Conservation (phyloP, 805 yeast genomes). For the Candida coleopterorum region DNA sequence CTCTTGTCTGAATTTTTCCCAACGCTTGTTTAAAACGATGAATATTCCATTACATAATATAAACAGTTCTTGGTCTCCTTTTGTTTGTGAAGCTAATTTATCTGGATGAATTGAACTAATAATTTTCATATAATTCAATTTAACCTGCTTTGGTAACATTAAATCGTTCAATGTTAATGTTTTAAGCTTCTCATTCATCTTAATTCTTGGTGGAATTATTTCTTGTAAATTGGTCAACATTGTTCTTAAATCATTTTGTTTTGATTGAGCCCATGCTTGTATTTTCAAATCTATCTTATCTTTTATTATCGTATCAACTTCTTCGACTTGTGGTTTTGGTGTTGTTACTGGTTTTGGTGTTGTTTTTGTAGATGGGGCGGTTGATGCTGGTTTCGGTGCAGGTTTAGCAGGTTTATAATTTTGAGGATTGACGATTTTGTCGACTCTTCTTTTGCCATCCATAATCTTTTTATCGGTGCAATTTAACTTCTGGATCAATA, state of each 20-base stretch:
- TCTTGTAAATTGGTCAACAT: slow-evolving; percentile 64
- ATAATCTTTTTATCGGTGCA: slow-evolving; percentile 56
- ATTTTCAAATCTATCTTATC: slow-evolving; percentile 10
- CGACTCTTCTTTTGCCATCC: slow-evolving; percentile 82
- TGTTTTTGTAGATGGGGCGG: neutral
- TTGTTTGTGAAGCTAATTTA: slow-evolving; percentile 48
- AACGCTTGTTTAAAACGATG: slow-evolving; percentile 75
- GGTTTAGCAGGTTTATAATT: slow-evolving; percentile 7
- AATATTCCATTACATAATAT: slow-evolving; percentile 87
- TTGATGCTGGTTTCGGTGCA: slow-evolving; percentile 1
- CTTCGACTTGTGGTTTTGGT: slow-evolving; percentile 43
- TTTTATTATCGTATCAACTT: slow-evolving; percentile 46
- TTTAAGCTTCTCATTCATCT: slow-evolving; percentile 35
- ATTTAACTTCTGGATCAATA: slow-evolving; percentile 59
- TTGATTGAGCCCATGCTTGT: slow-evolving; percentile 38
- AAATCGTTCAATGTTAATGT: slow-evolving; percentile 42
- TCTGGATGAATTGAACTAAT: slow-evolving; percentile 81
- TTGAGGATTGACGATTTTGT: slow-evolving; percentile 54
- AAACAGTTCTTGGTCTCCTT: slow-evolving; percentile 60
- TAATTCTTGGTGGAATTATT: slow-evolving; percentile 53
- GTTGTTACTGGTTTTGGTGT: slow-evolving; percentile 25
- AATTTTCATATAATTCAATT: slow-evolving; percentile 76
- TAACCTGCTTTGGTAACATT: slow-evolving; percentile 86
- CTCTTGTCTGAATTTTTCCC: slow-evolving; percentile 74
- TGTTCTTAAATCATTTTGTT: slow-evolving; percentile 76